Base-by-base conservation (phyloP, 78 protist genomes). In the Isochrysis galbana region DNA sequence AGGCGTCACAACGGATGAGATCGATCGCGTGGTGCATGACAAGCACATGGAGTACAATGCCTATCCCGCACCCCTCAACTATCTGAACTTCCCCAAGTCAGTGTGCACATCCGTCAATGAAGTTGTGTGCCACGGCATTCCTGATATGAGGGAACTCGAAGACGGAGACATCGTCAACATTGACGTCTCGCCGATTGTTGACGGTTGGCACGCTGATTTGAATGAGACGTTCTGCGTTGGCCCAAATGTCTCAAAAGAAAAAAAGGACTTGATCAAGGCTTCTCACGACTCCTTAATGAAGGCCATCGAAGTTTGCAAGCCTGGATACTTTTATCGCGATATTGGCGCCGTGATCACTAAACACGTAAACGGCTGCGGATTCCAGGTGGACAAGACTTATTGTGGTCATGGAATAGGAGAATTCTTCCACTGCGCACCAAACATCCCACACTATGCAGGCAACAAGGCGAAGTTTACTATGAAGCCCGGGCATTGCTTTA, bases 41-140 rank as follows among this genome's bases (percentile, higher is more conserved):
- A 51, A 51, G 61, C 61, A 51, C 61, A 51, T 51, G 61, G 61
- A 51, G 61, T 51, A 19, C 14, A 14, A 14, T n/a, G 90, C 95
- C 1, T 98, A 98, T 89, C 99, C 99, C 29, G 96, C 98, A n/a
- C 98, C 99, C 29, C 95, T 98, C 89, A 95, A 96, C 96, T 98
- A 98, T 90, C 42, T 39, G 36, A 51, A 90, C 70, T 98, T 97
- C 93, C 99, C 99, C 36, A 98, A 97, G 95, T 90, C 96, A 1
- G 93, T 94, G 55, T 98, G 98, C 94, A 97, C 98, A 21, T 94
- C 97, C 10, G 91, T 98, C 61, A 98, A 98, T 91, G 98, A 98
- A 72, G 96, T 97, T 38, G 96, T 98, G 47, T 98, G 99, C 92
- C 99, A 98, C 93, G 99, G 99, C 91, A 98, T 98, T 32, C 99